Evolutionary conservation across 257 asterid species (phyloP).

Genomic region (Solanum paucissectum): DNA sequence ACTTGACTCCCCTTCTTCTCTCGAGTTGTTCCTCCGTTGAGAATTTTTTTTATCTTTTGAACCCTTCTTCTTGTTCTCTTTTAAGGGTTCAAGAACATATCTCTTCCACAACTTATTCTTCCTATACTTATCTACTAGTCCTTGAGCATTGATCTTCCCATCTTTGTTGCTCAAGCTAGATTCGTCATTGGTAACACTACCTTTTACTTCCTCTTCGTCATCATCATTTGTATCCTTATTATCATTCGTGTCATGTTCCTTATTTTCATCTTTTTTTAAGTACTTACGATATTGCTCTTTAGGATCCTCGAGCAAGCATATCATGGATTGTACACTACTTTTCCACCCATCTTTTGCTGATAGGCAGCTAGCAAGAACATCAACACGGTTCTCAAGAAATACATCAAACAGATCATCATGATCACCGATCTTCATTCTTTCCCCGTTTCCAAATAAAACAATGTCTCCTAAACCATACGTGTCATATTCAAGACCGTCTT

Average conservation of each 20-base stretch:
- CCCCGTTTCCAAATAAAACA: conserved; percentile 35
- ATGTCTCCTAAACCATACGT: conserved; percentile 41
- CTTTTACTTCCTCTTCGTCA: neutral
- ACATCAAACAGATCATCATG: conserved; percentile 33
- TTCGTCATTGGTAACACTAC: neutral
- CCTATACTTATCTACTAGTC: neutral
- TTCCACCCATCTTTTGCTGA: conserved; percentile 28
- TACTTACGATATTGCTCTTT: conserved; percentile 8
- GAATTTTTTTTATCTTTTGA: neutral
- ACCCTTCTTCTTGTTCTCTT: conserved; percentile 5
- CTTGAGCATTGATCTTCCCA: neutral
- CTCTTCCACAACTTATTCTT: conserved; percentile 7
- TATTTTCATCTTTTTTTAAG: neutral
- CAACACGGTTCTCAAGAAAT: conserved; percentile 31
- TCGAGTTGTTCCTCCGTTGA: neutral
- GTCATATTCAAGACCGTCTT: neutral
- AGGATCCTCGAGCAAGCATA: conserved; percentile 29
- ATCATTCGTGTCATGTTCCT: neutral
- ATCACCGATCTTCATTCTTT: conserved; percentile 35
- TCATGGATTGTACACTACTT: conserved; percentile 12
- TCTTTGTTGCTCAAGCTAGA: neutral
- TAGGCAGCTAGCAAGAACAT: conserved; percentile 14
- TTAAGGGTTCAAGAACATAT: conserved; percentile 2
- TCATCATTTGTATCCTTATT: neutral
- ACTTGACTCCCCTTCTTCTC: neutral